Evolutionary conservation across 495 filamentous ascomycete species (phyloP).

Genomic region (Podospora pseudopauciseta): DNA sequence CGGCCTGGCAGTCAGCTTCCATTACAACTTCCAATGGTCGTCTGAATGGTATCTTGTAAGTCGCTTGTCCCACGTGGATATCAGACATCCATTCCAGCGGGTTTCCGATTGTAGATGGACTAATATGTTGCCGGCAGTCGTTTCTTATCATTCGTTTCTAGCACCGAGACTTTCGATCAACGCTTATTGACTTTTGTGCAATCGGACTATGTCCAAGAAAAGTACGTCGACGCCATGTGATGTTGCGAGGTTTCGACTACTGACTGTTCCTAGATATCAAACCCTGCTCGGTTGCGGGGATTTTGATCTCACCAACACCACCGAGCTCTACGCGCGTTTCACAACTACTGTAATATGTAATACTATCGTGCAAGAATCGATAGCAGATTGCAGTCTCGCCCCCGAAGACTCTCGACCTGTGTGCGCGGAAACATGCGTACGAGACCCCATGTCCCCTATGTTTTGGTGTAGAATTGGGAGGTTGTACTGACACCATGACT

Average conservation of each 20-base stretch:
- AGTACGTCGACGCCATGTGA: conserved; percentile 52
- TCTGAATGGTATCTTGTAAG: conserved; percentile 73
- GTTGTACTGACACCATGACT: conserved; percentile 26
- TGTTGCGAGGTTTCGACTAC: not conserved
- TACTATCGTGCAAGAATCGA: conserved; percentile 89
- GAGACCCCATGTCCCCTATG: conserved; percentile 21
- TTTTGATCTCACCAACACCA: conserved; percentile 76
- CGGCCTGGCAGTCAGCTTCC: conserved; percentile 77
- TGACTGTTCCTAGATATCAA: conserved; percentile 56
- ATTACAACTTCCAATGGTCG: conserved; percentile 70
- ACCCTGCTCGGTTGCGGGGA: conserved; percentile 75
- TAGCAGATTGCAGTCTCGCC: conserved; percentile 63
- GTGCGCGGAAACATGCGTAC: conserved; percentile 87
- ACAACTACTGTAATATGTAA: conserved; percentile 92
- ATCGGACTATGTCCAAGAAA: conserved; percentile 66
- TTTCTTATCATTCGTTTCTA: conserved; percentile 79
- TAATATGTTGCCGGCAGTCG: conserved; percentile 53
- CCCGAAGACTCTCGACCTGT: conserved; percentile 64
- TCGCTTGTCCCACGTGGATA: conserved; percentile 18
- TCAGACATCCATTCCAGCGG: not conserved
- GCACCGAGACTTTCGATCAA: conserved; percentile 71
- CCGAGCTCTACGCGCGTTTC: conserved; percentile 85
- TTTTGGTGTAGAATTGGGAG: not conserved
- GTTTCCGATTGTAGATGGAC: conserved; percentile 12
- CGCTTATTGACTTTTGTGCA: conserved; percentile 69